Base-by-base conservation (phyloP, 495 filamentous ascomycete genomes). In the Neurospora sp. region DNA sequence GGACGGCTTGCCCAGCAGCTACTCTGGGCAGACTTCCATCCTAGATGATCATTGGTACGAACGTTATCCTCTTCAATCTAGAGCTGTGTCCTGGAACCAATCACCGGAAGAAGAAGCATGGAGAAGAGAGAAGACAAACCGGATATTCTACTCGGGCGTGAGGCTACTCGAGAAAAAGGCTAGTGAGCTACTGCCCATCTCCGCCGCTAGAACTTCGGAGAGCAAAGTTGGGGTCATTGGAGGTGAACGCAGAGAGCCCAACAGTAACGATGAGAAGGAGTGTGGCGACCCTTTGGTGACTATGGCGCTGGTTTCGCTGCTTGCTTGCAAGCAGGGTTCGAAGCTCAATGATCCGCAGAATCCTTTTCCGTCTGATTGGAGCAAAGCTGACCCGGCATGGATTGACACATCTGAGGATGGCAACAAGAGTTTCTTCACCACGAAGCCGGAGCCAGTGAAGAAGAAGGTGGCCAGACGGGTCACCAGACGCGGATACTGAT, bases 251-350 rank as follows among this genome's bases (percentile, higher is more conserved):
- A 69, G 80, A 2, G 80, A 86, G 23, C 80, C 80, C 20, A 75
- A 79, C n/a, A 62, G 59, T 1, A 84, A 81, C 72, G 74, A 80
- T 3, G 72, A 76, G 2, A 72, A 44, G 2, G 79, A 82, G 48
- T 78, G 81, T 69, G 78, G 79, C 2, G 75, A 77, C 18, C 82
- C 82, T 12, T 70, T 86, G n/a, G 48, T 88, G 1, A 79, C 77
- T n/a, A 78, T 83, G 77, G 69, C 75, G 0, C 83, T 83, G 59
- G 80, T 79, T 46, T 79, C 80, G 3, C 69, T 86, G 16, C 70
- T 82, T 48, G 71, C 62, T 8, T 79, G 81, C 73, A 77, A 75
- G 27, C 75, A 80, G 20, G 69, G 73, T 16, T 69, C 62, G 18
- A 20, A 71, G 71, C 41, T 72, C 9, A 69, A 41, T 1, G 10